Percentiles rank a stretch among this genome's conserved stretches.
phyloP scores from a whole-genome alignment of 2,329 filamentous ascomycete species.

The Arthrobotrys musiformis region DNA sequence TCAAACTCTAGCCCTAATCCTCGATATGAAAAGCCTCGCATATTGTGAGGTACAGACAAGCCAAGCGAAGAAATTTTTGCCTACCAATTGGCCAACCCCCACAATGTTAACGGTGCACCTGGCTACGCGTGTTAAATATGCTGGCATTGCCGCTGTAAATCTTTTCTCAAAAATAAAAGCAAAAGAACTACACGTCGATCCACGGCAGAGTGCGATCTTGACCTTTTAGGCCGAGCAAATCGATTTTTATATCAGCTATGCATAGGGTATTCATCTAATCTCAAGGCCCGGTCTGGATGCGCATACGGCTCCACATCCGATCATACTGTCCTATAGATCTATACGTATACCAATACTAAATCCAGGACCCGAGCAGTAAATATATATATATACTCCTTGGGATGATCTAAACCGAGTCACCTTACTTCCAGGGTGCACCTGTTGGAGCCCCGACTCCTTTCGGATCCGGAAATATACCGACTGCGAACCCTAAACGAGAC shows the following conservation, averaged over 20 bases:
- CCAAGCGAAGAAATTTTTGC: no score
- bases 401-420: conserved; percentile 67
- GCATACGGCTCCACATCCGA: conserved; percentile 67
- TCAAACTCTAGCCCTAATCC: no score
- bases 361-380: conserved; percentile 65
- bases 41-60: no score
- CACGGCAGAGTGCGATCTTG: no score
- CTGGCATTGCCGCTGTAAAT: no score
- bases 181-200: no score
- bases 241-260: conserved; percentile 56
- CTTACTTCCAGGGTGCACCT: conserved; percentile 66
- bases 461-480: conserved; percentile 60
- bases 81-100: no score
- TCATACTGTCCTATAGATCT: conserved; percentile 67
- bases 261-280: conserved; percentile 60
- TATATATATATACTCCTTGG: conserved; percentile 67
- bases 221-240: no score
- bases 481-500: conserved; percentile 61
- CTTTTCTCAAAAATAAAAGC: no score
- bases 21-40: no score
- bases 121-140: no score
- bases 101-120: no score
- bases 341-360: conserved; percentile 69
- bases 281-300: conserved; percentile 61
- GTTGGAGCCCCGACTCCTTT: conserved; percentile 63